Base-by-base conservation (phyloP, 371 early-diverging fungal genomes). In the Coemansia sp. region DNA sequence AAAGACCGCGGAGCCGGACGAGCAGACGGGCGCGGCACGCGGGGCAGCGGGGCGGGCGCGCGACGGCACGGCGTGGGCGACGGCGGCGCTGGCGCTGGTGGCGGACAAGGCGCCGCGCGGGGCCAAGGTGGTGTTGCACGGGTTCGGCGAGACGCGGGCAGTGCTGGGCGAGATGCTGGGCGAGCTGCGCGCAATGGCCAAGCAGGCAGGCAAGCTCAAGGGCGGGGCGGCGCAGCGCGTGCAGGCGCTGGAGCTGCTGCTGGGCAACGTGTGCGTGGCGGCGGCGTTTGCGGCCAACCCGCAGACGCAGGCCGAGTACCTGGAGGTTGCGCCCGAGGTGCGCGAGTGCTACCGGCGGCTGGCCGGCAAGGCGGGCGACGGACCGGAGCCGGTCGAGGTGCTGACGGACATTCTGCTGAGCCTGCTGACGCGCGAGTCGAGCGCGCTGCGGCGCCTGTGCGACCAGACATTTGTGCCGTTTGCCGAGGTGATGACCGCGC, bases 371-470 rank as follows among this genome's bases (percentile, higher is more conserved):
- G 35, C 35, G 35, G 12, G 20, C 20, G 67, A 39, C 30, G 86
- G 87, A 59, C 88, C 84, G 11, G 81, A 88, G 52, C 92, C 95
- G 3, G 83, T 91, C 39, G 95, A 95, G 64, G 96, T 95, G 36
- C 82, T 97, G 64, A 83, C 94, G 5, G 97, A 97, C 81, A 88
- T 94, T 39, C 79, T 95, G 60, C 79, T 97, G 66, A 86, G 90
- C 69, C 88, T 95, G 81, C 77, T 97, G 80, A 86, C 92, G 55
- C 89, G 88, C 67, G 87, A 89, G n/a, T 92, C 92, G 16, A 83
- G 85, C 53, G 71, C 89, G 14, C 80, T 94, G 57, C 84, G 93
- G 48, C 82, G 82, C 34, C 77, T 94, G 53, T 85, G 92, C 39
- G 87, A 90, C 59, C 86, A 87, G 66, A 91, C 90, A 48, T 97